Evolutionary conservation across 371 early-diverging fungal genomes (phyloP), one percentile per base, ranked within the genome.

Genomic region (Zopfochytrium polystomum): DNA sequence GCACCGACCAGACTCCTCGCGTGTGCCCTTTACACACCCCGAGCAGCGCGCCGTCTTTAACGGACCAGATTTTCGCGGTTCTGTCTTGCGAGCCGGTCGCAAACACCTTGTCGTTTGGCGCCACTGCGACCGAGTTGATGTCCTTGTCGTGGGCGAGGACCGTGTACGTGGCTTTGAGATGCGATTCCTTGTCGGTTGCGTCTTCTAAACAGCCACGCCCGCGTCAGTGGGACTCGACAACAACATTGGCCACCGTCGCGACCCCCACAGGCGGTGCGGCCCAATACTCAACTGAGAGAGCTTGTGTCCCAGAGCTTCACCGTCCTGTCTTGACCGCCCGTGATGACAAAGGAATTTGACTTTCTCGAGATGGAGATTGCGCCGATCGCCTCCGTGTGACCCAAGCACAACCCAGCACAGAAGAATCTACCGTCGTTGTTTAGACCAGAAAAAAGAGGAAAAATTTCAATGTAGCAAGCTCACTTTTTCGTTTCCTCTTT

Each of bases 21-120:
- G 87, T 86, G 70, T 98, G 98, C 15, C 98, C 98, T 55, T 84
- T 90, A 75, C 89, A 90, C 0, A 85, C 88, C 32, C 90, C 92
- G 1, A 96, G 52, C 31, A 86, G 73, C 20, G 81, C 77, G 9
- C 99, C 99, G 20, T 89, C 86, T 34, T 83, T 89, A 13, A 86
- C 78, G 43, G 84, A 88, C 97, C 97, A 98, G 31, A 81, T 50
- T 63, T 94, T 96, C 62, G 92, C 93, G 0, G 93, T 87, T 76
- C 93, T 96, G 77, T 99, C 99, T 71, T 96, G 96, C 29, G 96
- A 94, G 22, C 91, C 98, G 5, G 96, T 92, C 0, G 95, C 98
- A 79, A 98, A 92, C 15, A 90, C 66, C 53, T 86, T 84, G 71
- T 95, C 92, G 74, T 93, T 94, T 2, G 95, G 95, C 2, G 96